Conservation (phyloP, 257 asterid genomes). For the Apocynum venetum region DNA sequence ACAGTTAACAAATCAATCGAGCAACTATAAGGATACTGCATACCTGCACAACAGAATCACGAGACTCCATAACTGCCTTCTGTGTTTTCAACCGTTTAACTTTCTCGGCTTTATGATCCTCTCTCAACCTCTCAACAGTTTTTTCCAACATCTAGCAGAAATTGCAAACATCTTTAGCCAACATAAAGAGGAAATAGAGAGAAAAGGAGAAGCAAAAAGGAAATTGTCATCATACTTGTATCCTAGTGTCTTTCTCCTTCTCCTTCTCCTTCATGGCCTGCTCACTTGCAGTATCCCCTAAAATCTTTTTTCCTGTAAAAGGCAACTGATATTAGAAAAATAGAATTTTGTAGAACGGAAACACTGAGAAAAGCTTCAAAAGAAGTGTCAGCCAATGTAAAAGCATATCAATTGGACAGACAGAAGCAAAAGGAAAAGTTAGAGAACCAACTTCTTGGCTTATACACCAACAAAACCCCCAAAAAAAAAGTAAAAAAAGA, state of each 20-base stretch:
- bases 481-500: too few relatives aligned
- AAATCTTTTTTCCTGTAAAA: conserved; percentile 35
- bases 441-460: not conserved
- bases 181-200: not conserved
- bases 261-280: conserved; percentile 62
- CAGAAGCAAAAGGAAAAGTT: not conserved
- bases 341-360: not conserved
- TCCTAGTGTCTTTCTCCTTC: conserved; percentile 63
- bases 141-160: conserved; percentile 43
- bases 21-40: not conserved
- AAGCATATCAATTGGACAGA: not conserved
- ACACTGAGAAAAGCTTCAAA: not conserved
- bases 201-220: not conserved
- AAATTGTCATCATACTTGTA: conserved; percentile 38
- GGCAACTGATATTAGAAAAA: not conserved
- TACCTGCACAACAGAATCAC: conserved; percentile 35
- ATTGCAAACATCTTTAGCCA: not conserved
- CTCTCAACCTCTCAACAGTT: conserved; percentile 56
- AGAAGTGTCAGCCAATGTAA: not conserved
- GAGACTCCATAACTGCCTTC: conserved; percentile 44
- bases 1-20: not conserved
- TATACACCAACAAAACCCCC: too few relatives aligned
- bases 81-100: conserved; percentile 33
- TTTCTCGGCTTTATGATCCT: conserved; percentile 53
- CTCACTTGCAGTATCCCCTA: conserved; percentile 54